A percentile compares a stretch with the other conserved stretches of the same genome.
These are phyloP conservation scores for Pseudogymnoascus sp. DNA, from an alignment of 2,329 filamentous ascomycete genomes.

Conservation along the genomic window DNA sequence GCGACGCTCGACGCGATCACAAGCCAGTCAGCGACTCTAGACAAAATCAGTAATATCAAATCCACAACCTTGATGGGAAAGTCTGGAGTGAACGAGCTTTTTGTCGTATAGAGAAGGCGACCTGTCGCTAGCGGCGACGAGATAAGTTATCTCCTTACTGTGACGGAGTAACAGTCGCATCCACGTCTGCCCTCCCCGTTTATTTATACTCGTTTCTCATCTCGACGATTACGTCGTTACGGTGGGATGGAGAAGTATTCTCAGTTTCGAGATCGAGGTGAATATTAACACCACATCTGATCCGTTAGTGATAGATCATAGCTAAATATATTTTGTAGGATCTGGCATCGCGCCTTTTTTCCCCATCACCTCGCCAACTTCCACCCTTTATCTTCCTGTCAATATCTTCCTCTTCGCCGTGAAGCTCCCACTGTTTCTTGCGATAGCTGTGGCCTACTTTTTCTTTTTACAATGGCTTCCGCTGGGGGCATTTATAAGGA, in stretches of 20 bases:
- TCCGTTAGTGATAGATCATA: constrained; percentile 15
- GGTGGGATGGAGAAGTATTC: constrained; percentile 64
- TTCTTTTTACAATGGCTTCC: constrained; percentile 76
- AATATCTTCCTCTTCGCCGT: constrained; percentile 69
- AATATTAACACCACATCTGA: constrained; percentile 13
- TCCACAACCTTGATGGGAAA: neutral
- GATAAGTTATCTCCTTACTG: constrained; percentile 6
- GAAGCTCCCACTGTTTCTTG: constrained; percentile 69
- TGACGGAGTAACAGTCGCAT: neutral
- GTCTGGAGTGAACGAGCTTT: constrained; percentile 3
- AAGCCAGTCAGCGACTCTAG: neutral
- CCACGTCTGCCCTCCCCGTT: neutral
- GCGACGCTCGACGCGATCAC: neutral
- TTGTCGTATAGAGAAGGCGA: constrained; percentile 5
- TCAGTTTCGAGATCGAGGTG: constrained; percentile 67
- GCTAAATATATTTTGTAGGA: constrained; percentile 44
- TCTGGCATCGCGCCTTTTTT: constrained; percentile 96
- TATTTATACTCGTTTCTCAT: neutral
- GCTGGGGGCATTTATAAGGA: constrained; percentile 59
- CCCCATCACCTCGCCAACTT: constrained; percentile 61
- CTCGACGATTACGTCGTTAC: neutral
- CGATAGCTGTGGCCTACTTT: constrained; percentile 64
- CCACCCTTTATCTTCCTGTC: constrained; percentile 54
- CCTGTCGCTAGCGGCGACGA: constrained; percentile 4
- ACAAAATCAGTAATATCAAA: neutral